Base-by-base conservation (phyloP, 2,329 filamentous ascomycete genomes). In the Setomelanomma holmii region DNA sequence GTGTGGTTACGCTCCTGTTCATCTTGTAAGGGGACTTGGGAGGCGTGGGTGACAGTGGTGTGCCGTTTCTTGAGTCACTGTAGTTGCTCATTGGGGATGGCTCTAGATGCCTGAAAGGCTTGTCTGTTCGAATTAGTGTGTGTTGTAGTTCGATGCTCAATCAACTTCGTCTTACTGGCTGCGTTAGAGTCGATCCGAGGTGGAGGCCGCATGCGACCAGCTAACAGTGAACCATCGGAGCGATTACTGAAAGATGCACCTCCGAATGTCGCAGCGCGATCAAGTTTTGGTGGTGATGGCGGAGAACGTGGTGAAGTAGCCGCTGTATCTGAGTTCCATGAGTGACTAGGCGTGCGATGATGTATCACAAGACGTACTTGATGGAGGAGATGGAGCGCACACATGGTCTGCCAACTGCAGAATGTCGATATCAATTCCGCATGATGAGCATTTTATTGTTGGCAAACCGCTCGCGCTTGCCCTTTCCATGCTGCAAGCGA, bases 351-450 rank as follows among this genome's bases (percentile, higher is more conserved):
- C 21, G 17, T 42, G 43, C 22, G 44, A 17, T 10, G 21, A 5
- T 19, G 14, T n/a, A 5, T 40, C n/a, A 38, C 17, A 19, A 33
- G 83, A 82, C 67, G 78, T 77, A 75, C 79, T 69, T 54, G 77
- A 69, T 14, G 44, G 44, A 49, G 69, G 61, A 56, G 74, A 54
- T 52, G 74, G 77, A 40, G 74, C 74, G 74, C 92, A 96, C 55
- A 90, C 73, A 78, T 96, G 92, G 56, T 96, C 91, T 56, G 90
- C 91, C 88, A 96, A 89, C 73, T 87, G 80, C 35, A 89, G 88
- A 63, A 96, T 95, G 69, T 93, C 88, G 53, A 96, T 90, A 66
- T 93, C 85, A 47, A 68, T 64, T 39, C 66, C 68, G 59, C 74
- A 75, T 41, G 66, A 71, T 20, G 72, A 75, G 58, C 74, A 76